Base-by-base conservation (phyloP, 1,284 basidiomycete genomes). In the Tilletia walkeri region DNA sequence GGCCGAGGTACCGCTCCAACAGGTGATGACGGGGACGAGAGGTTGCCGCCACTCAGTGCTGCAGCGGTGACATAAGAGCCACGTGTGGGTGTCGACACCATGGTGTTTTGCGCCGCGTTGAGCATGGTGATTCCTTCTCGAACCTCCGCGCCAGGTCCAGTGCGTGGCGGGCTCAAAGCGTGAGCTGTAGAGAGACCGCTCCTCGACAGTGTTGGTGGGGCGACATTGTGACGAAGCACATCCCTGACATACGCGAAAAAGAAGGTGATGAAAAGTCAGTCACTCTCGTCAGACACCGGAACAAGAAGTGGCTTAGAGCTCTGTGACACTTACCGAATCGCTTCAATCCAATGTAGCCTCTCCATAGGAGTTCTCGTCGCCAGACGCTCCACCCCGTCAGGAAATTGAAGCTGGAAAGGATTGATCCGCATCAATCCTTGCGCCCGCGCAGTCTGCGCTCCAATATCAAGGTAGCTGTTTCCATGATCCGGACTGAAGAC, bases 371-470 rank as follows among this genome's bases (percentile, higher is more conserved):
- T 73, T 14, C 76, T 75, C 24, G 77, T 75, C 24, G 78, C 79
- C 2, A 81, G 66, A 2, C 79, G 59, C 72, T 81, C 79, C 0
- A 81, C 75, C n/a, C 79, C 79, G 54, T 81, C 79, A 39, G 80
- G 77, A 68, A 81, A 81, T 54, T 80, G 75, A n/a, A 81, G 70
- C 70, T 81, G 78, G 67, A 78, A 81, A 9, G 79, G 76, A 61
- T 47, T 76, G 70, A 80, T 72, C 49, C 68, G 66, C 38, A 47
- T 68, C 41, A 81, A 67, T 4, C 73, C 75, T 45, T 80, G 78
- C 36, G 69, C 70, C 3, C 75, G 68, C 2, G 79, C 77, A 18
- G 53, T 54, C 1, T 67, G 70, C 14, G 79, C 78, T 4, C 78
- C 79, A 7, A 77, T 39, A 54, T 80, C 79, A 9, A 69, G 65